A percentile compares a stretch with the other conserved stretches of the same genome.
Evolutionary conservation across 257 asterid genomes (phyloP).

Genomic region (Petrea volubilis): DNA sequence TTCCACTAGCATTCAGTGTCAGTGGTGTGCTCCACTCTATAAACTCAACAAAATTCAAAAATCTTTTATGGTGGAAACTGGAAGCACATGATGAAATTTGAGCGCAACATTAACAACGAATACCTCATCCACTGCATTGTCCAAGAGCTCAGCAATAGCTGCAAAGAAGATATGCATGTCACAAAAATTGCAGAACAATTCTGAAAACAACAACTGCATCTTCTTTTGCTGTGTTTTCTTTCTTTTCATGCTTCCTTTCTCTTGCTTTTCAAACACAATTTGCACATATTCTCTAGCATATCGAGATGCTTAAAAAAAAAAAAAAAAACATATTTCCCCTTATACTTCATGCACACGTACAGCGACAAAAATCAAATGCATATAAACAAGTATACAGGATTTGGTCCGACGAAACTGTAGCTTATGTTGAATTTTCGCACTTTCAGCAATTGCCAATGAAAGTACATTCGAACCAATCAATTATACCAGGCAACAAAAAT

Average conservation of each 20-base stretch:
- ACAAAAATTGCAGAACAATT: slow-evolving; percentile 17
- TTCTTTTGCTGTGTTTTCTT: not conserved
- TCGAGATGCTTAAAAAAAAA: not conserved
- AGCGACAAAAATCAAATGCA: not conserved
- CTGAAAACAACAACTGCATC: not conserved
- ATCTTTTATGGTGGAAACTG: not conserved
- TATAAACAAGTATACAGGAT: not conserved
- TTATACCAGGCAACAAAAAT: not conserved
- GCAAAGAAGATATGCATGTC: slow-evolving; percentile 32
- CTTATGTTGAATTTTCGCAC: not conserved
- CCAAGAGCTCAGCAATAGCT: slow-evolving; percentile 96
- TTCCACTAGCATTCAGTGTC: slow-evolving; percentile 11
- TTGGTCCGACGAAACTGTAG: not conserved
- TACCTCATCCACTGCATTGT: slow-evolving; percentile 98
- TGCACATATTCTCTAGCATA: not conserved
- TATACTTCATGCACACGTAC: slow-evolving; percentile 10
- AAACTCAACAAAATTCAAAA: not conserved
- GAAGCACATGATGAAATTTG: slow-evolving; percentile 3
- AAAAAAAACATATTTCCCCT: not conserved
- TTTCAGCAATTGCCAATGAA: slow-evolving; percentile 3
- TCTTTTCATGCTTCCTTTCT: not conserved
- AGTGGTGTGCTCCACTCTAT: not conserved
- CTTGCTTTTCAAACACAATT: not conserved
- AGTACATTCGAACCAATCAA: not conserved
- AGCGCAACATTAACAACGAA: slow-evolving; percentile 16